Conservation (phyloP, 2,329 filamentous ascomycete genomes). For the Penicillium palitans region DNA sequence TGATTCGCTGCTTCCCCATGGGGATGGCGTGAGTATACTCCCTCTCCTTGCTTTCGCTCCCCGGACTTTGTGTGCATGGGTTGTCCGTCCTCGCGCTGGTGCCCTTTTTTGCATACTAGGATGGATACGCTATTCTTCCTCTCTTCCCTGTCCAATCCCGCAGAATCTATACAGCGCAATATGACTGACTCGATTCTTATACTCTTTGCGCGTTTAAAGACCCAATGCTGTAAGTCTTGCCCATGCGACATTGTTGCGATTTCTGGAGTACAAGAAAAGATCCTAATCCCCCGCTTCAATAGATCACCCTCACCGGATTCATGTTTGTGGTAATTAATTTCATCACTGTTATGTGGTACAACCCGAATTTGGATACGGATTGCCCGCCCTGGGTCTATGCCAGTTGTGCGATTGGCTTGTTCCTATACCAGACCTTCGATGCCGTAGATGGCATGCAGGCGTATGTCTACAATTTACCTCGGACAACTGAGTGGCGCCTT, state of each 20-base stretch:
- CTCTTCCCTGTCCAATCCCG: background rate
- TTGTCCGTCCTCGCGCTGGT: background rate
- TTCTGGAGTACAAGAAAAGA: constrained; percentile 13
- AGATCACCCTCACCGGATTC: constrained; percentile 89
- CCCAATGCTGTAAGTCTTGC: constrained; percentile 51
- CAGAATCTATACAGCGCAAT: background rate
- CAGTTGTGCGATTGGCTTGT: constrained; percentile 83
- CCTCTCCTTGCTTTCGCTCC: background rate
- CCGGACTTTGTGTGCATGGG: constrained; percentile 13
- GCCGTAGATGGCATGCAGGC: constrained; percentile 94
- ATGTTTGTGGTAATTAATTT: constrained; percentile 86
- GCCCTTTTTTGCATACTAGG: background rate
- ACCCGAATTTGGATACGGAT: constrained; percentile 87
- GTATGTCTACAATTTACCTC: constrained; percentile 52
- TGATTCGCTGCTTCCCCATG: constrained; percentile 93
- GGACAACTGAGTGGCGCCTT: background rate
- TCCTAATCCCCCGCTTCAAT: constrained; percentile 12
- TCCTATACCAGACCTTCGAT: constrained; percentile 97
- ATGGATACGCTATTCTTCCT: background rate
- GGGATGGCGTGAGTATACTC: constrained; percentile 72
- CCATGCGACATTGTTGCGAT: background rate
- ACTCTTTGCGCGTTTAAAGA: constrained; percentile 28
- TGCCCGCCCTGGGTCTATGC: constrained; percentile 95
- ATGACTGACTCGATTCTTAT: constrained; percentile 10
- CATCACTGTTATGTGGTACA: constrained; percentile 91